These are phyloP conservation scores for Leccinum ochraceum DNA, from an alignment of 768 basidiomycete species.

Conservation along the genomic window DNA sequence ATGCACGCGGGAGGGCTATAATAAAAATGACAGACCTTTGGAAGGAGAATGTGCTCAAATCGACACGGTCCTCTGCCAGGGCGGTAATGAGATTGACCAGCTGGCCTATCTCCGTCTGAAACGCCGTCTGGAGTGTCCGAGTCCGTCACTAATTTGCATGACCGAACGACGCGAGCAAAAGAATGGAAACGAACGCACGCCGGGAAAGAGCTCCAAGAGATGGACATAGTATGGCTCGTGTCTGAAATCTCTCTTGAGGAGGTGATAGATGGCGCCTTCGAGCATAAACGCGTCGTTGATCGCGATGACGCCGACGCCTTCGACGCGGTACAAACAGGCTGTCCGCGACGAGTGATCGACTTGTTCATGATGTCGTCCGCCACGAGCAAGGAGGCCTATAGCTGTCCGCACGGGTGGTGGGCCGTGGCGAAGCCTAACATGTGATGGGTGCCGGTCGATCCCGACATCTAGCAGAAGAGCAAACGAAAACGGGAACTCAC, in stretches of 20 bases:
- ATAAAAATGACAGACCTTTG: not conserved
- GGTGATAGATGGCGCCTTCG: slow-evolving; percentile 87
- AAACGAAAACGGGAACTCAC: too few species aligned
- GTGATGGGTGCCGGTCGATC: too few species aligned
- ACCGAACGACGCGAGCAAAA: not conserved
- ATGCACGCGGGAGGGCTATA: not conserved
- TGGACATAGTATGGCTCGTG: slow-evolving; percentile 81
- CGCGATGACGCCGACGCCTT: slow-evolving; percentile 69
- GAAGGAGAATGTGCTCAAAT: slow-evolving; percentile 1
- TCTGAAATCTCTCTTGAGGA: slow-evolving; percentile 87
- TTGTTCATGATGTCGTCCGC: slow-evolving; percentile 94
- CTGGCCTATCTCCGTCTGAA: slow-evolving; percentile 4
- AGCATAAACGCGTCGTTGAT: slow-evolving; percentile 98
- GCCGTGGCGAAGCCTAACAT: too few species aligned
- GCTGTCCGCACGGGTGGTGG: not conserved
- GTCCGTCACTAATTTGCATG: not conserved
- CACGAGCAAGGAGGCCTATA: slow-evolving; percentile 97
- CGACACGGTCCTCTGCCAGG: too few species aligned
- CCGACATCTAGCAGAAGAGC: too few species aligned
- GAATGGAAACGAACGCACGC: slow-evolving; percentile 43
- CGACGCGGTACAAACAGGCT: slow-evolving; percentile 89
- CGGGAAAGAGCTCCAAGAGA: slow-evolving; percentile 88
- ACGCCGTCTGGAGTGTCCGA: slow-evolving; percentile 5
- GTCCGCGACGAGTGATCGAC: slow-evolving; percentile 89
- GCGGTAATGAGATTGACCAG: not conserved